Evolutionary conservation across 2,329 filamentous ascomycete genomes (phyloP).

Genomic region (Fusarium sp.): DNA sequence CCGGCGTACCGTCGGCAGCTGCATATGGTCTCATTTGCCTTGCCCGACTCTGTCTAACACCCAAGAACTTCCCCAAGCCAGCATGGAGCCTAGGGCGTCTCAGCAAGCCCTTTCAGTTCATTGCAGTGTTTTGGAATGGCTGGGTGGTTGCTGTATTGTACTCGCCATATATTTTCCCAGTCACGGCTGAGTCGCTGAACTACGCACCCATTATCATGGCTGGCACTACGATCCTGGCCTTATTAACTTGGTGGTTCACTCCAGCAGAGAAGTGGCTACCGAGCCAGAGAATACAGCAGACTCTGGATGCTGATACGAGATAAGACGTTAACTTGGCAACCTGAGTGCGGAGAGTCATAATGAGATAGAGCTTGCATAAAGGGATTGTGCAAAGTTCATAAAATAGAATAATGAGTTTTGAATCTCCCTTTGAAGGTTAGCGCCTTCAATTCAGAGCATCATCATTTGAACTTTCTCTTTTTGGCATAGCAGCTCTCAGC

Average conservation of each 20-base stretch:
- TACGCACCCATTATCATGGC: neutral
- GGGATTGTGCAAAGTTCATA: rapidly evolving
- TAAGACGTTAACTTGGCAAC: neutral
- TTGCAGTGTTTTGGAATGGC: neutral
- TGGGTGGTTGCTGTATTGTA: neutral
- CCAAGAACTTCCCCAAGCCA: constrained; percentile 1
- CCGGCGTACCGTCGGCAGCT: neutral
- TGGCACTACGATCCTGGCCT: neutral
- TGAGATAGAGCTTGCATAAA: neutral
- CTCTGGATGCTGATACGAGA: neutral
- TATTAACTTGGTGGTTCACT: neutral
- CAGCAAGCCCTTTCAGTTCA: neutral
- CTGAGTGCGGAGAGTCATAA: rapidly evolving
- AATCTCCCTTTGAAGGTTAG: neutral
- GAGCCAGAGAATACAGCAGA: neutral
- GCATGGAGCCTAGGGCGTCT: neutral
- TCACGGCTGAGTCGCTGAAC: neutral
- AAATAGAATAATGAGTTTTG: neutral
- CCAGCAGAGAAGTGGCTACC: neutral
- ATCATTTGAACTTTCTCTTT: neutral
- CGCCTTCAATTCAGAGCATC: rapidly evolving
- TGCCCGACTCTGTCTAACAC: neutral
- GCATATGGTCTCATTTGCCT: neutral
- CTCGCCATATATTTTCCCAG: neutral
- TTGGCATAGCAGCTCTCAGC: neutral